phyloP scores from a whole-genome alignment of 148 eudicot genomes.

The Chenopodium suecicum region DNA sequence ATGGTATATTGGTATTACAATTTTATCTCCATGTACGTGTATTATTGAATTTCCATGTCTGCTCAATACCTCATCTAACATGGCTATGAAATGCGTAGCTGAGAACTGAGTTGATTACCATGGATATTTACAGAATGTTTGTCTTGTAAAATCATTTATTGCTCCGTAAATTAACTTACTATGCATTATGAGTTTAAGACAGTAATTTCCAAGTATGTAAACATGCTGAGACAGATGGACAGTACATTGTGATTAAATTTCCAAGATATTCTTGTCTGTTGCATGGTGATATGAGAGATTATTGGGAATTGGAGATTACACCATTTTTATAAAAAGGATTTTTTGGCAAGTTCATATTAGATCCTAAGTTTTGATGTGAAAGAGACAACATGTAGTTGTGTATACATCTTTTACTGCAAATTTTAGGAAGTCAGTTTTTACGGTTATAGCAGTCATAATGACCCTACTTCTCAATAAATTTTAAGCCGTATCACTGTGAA shows the following conservation, averaged over 20 bases:
- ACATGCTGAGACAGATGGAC: not conserved
- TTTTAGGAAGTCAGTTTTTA: not conserved
- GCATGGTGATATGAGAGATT: not conserved
- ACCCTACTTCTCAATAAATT: too few relatives aligned
- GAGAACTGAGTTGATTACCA: not conserved
- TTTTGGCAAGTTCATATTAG: not conserved
- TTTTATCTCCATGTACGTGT: not conserved
- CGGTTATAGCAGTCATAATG: not conserved
- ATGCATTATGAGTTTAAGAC: too few relatives aligned
- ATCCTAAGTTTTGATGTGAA: not conserved
- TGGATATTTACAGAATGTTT: not conserved
- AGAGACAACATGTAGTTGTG: not conserved
- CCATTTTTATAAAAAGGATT: not conserved
- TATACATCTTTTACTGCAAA: not conserved
- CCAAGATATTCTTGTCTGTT: not conserved
- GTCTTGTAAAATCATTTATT: not conserved
- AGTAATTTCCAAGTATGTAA: not conserved
- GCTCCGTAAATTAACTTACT: too few relatives aligned
- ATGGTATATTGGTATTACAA: not conserved
- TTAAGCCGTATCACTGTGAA: not conserved
- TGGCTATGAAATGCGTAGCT: not conserved
- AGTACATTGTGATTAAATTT: not conserved
- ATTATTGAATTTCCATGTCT: not conserved
- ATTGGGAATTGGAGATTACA: not conserved
- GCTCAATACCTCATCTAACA: not conserved